Percentiles rank a stretch among this genome's conserved stretches.
These are phyloP conservation scores for Crucihimalaya himalaica DNA, from an alignment of 345 rosid genomes.

Conservation along the genomic window DNA sequence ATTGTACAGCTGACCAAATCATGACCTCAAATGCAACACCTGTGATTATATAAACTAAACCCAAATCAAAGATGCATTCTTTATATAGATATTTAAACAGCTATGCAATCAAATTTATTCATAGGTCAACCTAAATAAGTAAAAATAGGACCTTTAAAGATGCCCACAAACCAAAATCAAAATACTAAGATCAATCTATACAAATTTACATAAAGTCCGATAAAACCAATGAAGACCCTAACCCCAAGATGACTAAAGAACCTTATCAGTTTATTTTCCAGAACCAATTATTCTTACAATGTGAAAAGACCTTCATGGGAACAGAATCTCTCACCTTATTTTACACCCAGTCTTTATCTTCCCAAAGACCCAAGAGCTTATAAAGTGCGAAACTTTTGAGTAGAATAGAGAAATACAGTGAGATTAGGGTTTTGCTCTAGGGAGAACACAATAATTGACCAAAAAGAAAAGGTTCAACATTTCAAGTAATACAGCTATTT, in stretches of 20 bases:
- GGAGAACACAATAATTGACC: conserved; percentile 1
- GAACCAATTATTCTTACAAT: conserved; percentile 3
- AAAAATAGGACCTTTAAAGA: conserved; percentile 5
- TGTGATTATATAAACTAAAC: not conserved
- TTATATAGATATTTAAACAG: conserved; percentile 11
- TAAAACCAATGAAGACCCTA: not conserved
- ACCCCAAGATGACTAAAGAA: not conserved
- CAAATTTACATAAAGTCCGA: not conserved
- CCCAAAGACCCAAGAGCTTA: conserved; percentile 4
- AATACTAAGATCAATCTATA: conserved; percentile 29
- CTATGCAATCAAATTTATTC: not conserved
- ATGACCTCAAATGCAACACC: not conserved
- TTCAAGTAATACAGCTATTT: conserved; percentile 14
- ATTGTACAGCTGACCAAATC: conserved; percentile 15
- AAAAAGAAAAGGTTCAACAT: conserved; percentile 13
- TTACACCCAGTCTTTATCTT: conserved; percentile 12
- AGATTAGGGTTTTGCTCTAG: conserved; percentile 29
- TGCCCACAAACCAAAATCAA: conserved; percentile 27
- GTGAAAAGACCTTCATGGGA: not conserved
- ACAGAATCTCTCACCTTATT: conserved; percentile 29
- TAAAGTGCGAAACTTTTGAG: conserved; percentile 13
- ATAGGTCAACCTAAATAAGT: conserved; percentile 1
- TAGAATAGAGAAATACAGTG: not conserved
- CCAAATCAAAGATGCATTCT: conserved; percentile 22
- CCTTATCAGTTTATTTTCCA: not conserved